phyloP scores from a whole-genome alignment of 371 early-diverging fungal species.

The Catenaria anguillulae region DNA sequence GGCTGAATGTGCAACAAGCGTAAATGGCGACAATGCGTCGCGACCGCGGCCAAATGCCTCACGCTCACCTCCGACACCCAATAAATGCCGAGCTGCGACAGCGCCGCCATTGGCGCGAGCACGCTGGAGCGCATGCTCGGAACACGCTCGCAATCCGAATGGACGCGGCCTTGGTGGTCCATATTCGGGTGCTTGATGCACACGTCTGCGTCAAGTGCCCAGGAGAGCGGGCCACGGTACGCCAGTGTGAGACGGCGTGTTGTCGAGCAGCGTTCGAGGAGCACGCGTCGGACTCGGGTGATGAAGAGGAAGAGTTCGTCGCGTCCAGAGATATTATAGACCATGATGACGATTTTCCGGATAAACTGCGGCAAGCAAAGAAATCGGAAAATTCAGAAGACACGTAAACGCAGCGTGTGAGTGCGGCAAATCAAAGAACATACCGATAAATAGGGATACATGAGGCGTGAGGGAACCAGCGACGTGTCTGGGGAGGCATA shows the following conservation, averaged over 20 bases:
- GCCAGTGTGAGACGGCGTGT: neutral
- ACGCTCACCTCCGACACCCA: neutral
- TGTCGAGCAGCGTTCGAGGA: neutral
- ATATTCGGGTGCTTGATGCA: neutral
- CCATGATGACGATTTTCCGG: neutral
- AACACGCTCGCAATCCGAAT: neutral
- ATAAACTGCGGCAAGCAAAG: too few species aligned
- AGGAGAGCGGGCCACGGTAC: neutral
- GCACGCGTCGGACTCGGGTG: neutral
- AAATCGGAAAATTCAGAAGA: too few species aligned
- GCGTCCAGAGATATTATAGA: neutral
- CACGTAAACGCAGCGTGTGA: too few species aligned
- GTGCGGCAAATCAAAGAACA: too few species aligned
- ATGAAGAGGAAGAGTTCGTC: neutral
- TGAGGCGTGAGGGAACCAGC: too few species aligned
- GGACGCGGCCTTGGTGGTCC: too few species aligned
- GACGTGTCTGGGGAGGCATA: too few species aligned
- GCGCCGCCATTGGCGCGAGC: neutral
- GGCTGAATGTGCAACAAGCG: neutral
- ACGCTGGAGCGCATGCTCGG: neutral
- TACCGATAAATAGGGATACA: conserved; percentile 1
- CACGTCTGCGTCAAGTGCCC: neutral
- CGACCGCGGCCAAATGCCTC: neutral
- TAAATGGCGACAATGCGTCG: neutral
- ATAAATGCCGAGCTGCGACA: neutral